These are phyloP conservation scores for Dactylonectria macrodidyma DNA, from an alignment of 2,329 filamentous ascomycete genomes.

Conservation along the genomic window DNA sequence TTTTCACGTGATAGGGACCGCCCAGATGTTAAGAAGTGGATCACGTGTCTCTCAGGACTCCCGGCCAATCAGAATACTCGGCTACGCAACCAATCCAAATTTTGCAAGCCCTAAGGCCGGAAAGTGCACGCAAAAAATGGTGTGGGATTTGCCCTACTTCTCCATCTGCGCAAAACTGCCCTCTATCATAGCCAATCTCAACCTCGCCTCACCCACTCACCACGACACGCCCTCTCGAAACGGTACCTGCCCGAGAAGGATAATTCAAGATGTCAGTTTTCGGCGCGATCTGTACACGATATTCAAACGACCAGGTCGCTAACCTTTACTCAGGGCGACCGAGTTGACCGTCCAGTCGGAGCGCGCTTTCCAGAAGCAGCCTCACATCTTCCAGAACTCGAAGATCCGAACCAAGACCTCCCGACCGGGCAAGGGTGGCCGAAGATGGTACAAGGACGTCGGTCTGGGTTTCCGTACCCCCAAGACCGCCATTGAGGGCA, in stretches of 20 bases:
- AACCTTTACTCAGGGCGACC: conserved; percentile 83
- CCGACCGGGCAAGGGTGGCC: conserved; percentile 91
- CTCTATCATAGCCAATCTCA: conserved; percentile 48
- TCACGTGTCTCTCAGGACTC: conserved; percentile 47
- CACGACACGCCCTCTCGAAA: conserved; percentile 57
- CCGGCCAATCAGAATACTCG: conserved; percentile 43
- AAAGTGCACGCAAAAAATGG: conserved; percentile 53
- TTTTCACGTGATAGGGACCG: conserved; percentile 34
- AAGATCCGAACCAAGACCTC: conserved; percentile 91
- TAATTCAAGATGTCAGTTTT: conserved; percentile 61
- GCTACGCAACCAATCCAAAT: conserved; percentile 53
- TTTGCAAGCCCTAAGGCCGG: conserved; percentile 59
- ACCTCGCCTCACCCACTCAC: conserved; percentile 54
- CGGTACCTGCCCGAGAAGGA: conserved; percentile 58
- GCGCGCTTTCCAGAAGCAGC: conserved; percentile 99
- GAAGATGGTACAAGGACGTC: conserved; percentile 99
- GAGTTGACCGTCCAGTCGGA: conserved; percentile 99
- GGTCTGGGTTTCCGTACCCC: conserved; percentile 99
- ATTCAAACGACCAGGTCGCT: conserved; percentile 46
- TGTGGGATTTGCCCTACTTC: conserved; percentile 56
- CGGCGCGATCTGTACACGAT: conserved; percentile 32
- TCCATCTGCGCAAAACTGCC: conserved; percentile 55
- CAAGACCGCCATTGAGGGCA: conserved; percentile 98
- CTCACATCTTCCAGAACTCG: conserved; percentile 99
- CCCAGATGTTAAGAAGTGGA: neutral